Evolutionary conservation across 345 rosid species (phyloP).

Genomic region (Eucalyptus albens): DNA sequence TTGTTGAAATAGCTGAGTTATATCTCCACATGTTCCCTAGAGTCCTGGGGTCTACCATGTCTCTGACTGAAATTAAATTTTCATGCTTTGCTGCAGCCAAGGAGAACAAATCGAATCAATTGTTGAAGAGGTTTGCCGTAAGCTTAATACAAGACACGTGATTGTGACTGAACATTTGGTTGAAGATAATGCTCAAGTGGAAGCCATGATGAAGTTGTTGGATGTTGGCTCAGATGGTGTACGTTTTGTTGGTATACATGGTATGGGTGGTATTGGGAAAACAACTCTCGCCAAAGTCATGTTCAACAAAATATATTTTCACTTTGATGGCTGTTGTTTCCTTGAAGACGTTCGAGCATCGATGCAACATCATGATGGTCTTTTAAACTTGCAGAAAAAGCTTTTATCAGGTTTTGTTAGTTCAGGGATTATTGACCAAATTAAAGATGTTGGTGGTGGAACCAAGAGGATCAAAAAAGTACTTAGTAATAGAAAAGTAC

Average conservation of each 20-base stretch:
- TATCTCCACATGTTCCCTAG: background rate
- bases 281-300: background rate
- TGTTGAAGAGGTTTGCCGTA: background rate
- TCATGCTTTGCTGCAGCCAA: background rate
- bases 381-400: background rate
- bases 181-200: background rate
- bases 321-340: background rate
- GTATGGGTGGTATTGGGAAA: background rate
- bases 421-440: background rate
- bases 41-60: background rate
- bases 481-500: background rate
- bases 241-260: background rate
- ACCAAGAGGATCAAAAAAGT: background rate
- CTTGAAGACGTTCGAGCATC: background rate
- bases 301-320: background rate
- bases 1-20: background rate
- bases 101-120: background rate
- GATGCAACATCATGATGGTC: background rate
- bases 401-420: background rate
- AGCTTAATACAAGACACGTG: background rate
- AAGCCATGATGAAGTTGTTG: background rate
- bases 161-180: background rate
- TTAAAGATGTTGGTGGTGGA: background rate
- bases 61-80: background rate
- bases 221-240: background rate